Percentiles rank a stretch among this genome's conserved stretches.
Evolutionary conservation across 1,284 basidiomycete genomes (phyloP).

Genomic region (Apiotrichum porosum): DNA sequence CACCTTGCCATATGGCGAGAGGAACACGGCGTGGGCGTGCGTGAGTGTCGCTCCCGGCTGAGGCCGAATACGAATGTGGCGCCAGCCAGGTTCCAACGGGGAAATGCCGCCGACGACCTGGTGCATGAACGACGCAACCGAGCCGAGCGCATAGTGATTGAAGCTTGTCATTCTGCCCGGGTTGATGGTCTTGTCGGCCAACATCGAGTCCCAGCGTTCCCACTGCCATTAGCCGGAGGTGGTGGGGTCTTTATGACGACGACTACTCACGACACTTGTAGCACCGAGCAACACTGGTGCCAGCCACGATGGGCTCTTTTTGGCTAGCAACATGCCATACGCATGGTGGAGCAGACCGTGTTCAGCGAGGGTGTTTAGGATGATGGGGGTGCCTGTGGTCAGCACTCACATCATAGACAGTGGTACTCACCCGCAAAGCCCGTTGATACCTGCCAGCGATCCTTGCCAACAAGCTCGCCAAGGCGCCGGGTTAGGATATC

Average conservation of each 20-base stretch:
- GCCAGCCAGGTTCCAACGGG: constrained; percentile 30
- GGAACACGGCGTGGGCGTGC: constrained; percentile 12
- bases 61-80: constrained; percentile 25
- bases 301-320: constrained; percentile 37
- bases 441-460: constrained; percentile 31
- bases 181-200: constrained; percentile 34
- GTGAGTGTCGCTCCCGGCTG: constrained; percentile 40
- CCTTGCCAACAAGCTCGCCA: constrained; percentile 20
- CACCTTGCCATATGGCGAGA: neutral
- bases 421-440: constrained; percentile 44
- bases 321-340: constrained; percentile 45
- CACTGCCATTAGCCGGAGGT: too few species aligned
- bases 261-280: constrained; percentile 32
- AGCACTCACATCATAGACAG: too few species aligned
- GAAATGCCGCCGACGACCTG: constrained; percentile 31
- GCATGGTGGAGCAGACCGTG: constrained; percentile 26
- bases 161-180: constrained; percentile 43
- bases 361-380: constrained; percentile 28
- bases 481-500: constrained; percentile 14
- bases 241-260: too few species aligned
- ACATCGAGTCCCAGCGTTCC: constrained; percentile 41
- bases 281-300: constrained; percentile 41
- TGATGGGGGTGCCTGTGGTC: constrained; percentile 39
- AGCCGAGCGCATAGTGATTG: constrained; percentile 46
- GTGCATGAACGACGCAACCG: constrained; percentile 40